A percentile compares a stretch with the other conserved stretches of the same genome.
phyloP scores from a whole-genome alignment of 1,284 basidiomycete species.

The Heliocybe sulcata region DNA sequence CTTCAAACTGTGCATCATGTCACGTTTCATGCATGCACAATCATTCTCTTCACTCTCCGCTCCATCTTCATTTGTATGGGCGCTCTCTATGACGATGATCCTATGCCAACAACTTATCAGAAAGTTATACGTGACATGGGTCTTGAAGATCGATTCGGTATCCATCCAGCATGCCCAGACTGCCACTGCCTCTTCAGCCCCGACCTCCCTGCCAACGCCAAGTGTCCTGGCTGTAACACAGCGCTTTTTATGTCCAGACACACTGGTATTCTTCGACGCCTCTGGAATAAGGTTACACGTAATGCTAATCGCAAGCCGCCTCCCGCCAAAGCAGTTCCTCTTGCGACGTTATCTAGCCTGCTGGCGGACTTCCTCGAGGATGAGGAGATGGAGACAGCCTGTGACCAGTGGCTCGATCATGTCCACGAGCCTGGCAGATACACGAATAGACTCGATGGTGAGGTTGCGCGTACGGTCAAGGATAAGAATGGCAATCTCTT shows the following conservation, averaged over 20 bases:
- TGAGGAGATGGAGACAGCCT: not conserved
- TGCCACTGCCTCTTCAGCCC: conserved; percentile 13
- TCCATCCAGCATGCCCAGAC: conserved; percentile 14
- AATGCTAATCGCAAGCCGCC: not conserved
- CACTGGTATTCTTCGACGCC: not conserved
- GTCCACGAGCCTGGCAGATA: not conserved
- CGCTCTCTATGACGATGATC: conserved; percentile 7
- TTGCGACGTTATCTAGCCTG: not conserved
- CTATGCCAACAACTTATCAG: conserved; percentile 14
- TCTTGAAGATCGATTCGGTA: conserved; percentile 14
- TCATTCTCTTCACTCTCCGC: conserved; percentile 12
- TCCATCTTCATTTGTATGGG: conserved; percentile 13
- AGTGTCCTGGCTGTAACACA: not conserved
- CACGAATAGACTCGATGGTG: not conserved
- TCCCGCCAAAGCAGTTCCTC: not conserved
- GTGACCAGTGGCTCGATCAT: not conserved
- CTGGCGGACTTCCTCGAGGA: not conserved
- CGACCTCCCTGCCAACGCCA: not conserved
- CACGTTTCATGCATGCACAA: conserved; percentile 14
- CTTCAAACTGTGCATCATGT: conserved; percentile 18
- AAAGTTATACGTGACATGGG: conserved; percentile 15
- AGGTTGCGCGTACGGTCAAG: not conserved
- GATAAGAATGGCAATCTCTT: not conserved
- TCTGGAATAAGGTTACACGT: no score
- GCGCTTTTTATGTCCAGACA: not conserved